These are phyloP conservation scores for Panicum miliaceum DNA, from an alignment of 176 grass and related monocot species.

Conservation along the genomic window DNA sequence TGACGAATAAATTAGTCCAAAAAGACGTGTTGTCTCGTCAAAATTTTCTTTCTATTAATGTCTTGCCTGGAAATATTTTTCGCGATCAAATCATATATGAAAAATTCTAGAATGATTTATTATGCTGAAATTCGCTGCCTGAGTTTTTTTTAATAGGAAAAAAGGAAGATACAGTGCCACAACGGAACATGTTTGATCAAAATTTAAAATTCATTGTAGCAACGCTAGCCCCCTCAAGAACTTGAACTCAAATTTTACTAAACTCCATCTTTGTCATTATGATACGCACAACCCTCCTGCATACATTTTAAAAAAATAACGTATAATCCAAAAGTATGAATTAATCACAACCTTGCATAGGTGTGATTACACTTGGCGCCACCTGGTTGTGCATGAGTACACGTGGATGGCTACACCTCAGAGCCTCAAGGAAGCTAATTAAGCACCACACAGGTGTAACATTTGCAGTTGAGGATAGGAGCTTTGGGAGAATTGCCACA, in stretches of 20 bases:
- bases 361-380: constrained; percentile 19
- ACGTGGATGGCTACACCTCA: not conserved
- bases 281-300: not conserved
- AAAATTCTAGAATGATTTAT: not conserved
- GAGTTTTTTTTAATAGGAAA: too few species aligned
- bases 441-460: constrained; percentile 39
- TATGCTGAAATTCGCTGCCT: not conserved
- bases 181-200: not conserved
- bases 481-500: not conserved
- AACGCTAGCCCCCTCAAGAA: too few species aligned
- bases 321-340: not conserved
- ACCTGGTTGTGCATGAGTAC: constrained; percentile 27
- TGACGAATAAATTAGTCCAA: constrained; percentile 4
- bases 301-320: not conserved
- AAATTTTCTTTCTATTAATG: not conserved
- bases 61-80: not conserved
- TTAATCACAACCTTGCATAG: not conserved
- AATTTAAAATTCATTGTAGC: too few species aligned
- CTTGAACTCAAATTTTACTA: not conserved
- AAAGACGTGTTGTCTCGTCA: constrained; percentile 5
- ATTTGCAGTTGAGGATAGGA: constrained; percentile 5
- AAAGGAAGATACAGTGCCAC: not conserved
- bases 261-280: not conserved
- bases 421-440: not conserved
- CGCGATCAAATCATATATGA: not conserved